Base-by-base conservation (phyloP, 2,329 filamentous ascomycete species). In the Phialophora chinensis region DNA sequence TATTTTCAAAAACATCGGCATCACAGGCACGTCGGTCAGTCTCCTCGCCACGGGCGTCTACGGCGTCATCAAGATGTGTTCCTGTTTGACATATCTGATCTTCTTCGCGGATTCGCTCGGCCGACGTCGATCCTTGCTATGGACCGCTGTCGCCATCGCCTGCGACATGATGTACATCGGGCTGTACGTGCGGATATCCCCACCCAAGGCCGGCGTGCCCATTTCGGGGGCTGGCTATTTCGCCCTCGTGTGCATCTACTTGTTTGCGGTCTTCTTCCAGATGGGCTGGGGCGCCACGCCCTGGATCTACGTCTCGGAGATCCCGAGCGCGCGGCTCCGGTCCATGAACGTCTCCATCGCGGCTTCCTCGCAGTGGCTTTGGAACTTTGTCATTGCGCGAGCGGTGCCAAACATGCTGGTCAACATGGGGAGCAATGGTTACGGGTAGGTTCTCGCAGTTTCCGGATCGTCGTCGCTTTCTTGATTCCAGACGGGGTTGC, bases 1-100 rank as follows among this genome's bases (percentile, higher is more conserved):
- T 63, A 91, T 92, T 72, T 92, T 92, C 79, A 78, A 80, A 55
- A 83, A 86, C 71, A 81, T 91, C 2, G 90, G 90, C 23, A 82
- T 92, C 63, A 79, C 73, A 0, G 83, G 81, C 11, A 87, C 84
- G 4, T 76, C 83, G 38, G 82, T 84, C 44, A 86, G 85, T n/a
- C 85, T 92, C 23, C 90, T 92, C 74, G 89, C 90, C 4, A 91
- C 90, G 0, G 90, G 90, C 47, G 85, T 92, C 71, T 92, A 91
- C 74, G 90, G 89, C 31, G 83, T 91, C 61, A 85, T 91, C 62
- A 92, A 91, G 76, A 60, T 60, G 58, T 35, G 17, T 20, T 50
- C 58, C 8, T 60, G 58, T 20, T 10, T 14, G 1, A 60, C 58
- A 3, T 60, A 60, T 52, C 58, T 60, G 6, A 50, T 74, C 89